Base-by-base conservation (phyloP, 345 rosid genomes). In the Gossypioides kirkii region DNA sequence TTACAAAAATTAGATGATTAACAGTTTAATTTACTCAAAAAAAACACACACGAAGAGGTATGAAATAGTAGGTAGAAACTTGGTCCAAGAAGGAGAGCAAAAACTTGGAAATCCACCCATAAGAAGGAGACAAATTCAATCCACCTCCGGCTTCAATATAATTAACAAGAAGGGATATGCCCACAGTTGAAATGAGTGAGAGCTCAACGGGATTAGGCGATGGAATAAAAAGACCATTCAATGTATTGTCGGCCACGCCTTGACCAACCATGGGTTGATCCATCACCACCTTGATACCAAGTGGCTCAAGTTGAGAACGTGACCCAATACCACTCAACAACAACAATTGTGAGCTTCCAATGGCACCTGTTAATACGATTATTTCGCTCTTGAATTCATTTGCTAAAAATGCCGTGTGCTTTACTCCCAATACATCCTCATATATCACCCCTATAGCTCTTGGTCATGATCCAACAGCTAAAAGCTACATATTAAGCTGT, bases 291-390 rank as follows among this genome's bases (percentile, higher is more conserved):
- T 73, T 47, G 13, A 91, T 80, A 22, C 88, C 83, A 0, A 83
- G 85, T 42, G 76, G 53, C 20, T 32, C 17, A 14, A 91, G 93
- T 18, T 91, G 87, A n/a, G 55, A 12, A 20, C 41, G 76, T 1
- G 97, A 93, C 26, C 95, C 98, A 16, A 93, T 79, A 0, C 97
- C 97, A 17, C 95, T 93, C 17, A 93, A 72, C 98, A 93, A 88
- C 76, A 93, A 54, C 22, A 91, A 23, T 14, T 89, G 95, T 1
- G 97, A 93, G 81, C 98, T 93, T 38, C 97, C 95, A 0, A 93
- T 43, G 32, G 97, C 89, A 0, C 98, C 95, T 0, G 95, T 87
- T 0, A 95, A 77, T 66, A 89, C 7, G 23, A 93, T 87, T 52
- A 91, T 80, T 81, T 93, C 98, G 41, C 77, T 89, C 76, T 64